Evolutionary conservation across 768 basidiomycete species (phyloP).

Genomic region (Mycena kentingensis): DNA sequence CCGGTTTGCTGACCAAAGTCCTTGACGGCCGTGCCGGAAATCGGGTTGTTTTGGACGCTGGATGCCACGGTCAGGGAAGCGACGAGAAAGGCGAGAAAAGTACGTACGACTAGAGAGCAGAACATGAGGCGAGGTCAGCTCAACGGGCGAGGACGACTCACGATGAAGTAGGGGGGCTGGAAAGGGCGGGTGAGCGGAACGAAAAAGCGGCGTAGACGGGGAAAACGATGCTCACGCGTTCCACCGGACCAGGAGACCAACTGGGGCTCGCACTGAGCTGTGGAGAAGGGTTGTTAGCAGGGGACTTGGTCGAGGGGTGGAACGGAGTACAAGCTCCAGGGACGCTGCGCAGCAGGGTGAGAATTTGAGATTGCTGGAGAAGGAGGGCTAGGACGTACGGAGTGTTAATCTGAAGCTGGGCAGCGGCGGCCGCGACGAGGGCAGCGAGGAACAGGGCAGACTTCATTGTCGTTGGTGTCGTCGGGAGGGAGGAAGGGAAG

Average conservation of each 20-base stretch:
- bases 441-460: slow-evolving; percentile 41
- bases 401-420: slow-evolving; percentile 60
- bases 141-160: slow-evolving; percentile 37
- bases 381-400: slow-evolving; percentile 52
- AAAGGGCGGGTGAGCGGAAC: slow-evolving; percentile 14
- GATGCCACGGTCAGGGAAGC: not conserved
- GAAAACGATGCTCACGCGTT: slow-evolving; percentile 41
- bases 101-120: slow-evolving; percentile 40
- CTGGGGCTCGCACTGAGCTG: slow-evolving; percentile 59
- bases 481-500: slow-evolving; percentile 27
- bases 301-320: not conserved
- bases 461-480: slow-evolving; percentile 50
- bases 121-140: not conserved
- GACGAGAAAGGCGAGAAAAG: not conserved
- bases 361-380: not conserved
- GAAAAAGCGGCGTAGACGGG: not conserved
- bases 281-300: not conserved
- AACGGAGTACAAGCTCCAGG: slow-evolving; percentile 6
- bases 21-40: slow-evolving; percentile 41
- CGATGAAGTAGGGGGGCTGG: slow-evolving; percentile 58
- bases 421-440: slow-evolving; percentile 46
- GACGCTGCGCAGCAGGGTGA: slow-evolving; percentile 13
- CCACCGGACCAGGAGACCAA: slow-evolving; percentile 60
- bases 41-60: slow-evolving; percentile 54
- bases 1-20: slow-evolving; percentile 44